Conservation (phyloP, 805 yeast species). For the Wickerhamomyces alni region DNA sequence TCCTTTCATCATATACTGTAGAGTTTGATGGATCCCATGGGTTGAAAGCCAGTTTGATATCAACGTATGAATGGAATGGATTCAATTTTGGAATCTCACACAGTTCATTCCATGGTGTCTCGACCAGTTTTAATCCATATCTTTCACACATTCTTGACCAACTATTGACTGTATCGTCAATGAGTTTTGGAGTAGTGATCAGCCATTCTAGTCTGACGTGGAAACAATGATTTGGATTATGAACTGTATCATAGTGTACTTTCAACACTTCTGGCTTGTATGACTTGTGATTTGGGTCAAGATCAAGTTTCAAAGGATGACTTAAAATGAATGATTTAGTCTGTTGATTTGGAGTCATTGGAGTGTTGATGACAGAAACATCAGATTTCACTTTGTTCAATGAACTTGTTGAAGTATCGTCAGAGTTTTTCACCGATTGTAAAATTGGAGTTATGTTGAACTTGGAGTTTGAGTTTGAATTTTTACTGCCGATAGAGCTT, state of each 20-base stretch:
- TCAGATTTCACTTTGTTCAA: neutral
- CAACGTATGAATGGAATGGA: constrained; percentile 86
- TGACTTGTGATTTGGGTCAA: constrained; percentile 69
- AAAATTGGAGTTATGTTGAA: constrained; percentile 16
- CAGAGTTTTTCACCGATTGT: constrained; percentile 6
- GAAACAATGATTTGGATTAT: constrained; percentile 91
- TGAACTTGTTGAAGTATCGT: neutral
- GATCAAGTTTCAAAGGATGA: constrained; percentile 58
- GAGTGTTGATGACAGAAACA: constrained; percentile 1
- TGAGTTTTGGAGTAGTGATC: constrained; percentile 76
- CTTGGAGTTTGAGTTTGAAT: constrained; percentile 8
- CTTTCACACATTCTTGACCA: constrained; percentile 84
- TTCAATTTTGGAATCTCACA: constrained; percentile 68
- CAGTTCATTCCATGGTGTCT: constrained; percentile 87
- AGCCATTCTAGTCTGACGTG: constrained; percentile 92
- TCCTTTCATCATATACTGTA: constrained; percentile 38
- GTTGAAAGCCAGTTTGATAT: constrained; percentile 55
- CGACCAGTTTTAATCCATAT: constrained; percentile 76
- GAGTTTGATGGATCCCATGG: constrained; percentile 55
- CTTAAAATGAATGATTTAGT: constrained; percentile 49
- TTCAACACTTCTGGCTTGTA: constrained; percentile 71
- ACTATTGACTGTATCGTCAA: constrained; percentile 69
- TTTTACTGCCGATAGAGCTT: constrained; percentile 7
- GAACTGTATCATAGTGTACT: constrained; percentile 87
- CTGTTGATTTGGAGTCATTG: neutral